Percentiles rank a stretch among this genome's conserved stretches.
Evolutionary conservation across 441 rosid genomes (phyloP).

Genomic region (Pelargonium citronellum): DNA sequence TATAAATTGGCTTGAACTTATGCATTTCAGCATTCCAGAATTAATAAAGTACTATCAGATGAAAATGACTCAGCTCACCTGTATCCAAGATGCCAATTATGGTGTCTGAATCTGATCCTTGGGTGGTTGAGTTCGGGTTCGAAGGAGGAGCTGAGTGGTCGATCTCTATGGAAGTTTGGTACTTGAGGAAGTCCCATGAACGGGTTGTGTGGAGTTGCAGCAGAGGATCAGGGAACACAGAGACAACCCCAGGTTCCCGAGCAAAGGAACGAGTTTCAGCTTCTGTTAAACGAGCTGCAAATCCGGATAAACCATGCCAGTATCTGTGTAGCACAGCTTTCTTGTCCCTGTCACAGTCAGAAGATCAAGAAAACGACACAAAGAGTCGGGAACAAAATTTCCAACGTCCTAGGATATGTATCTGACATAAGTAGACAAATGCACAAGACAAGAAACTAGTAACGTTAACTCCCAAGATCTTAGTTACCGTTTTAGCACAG

Average conservation of each 20-base stretch:
- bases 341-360: slow-evolving; percentile 35
- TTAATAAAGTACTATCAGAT: too few species aligned
- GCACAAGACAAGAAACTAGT: not conserved
- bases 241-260: slow-evolving; percentile 57
- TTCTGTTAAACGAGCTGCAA: slow-evolving; percentile 63
- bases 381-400: not conserved
- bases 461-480: too few species aligned
- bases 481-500: slow-evolving; percentile 39
- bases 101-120: slow-evolving; percentile 27
- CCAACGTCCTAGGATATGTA: not conserved
- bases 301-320: slow-evolving; percentile 66
- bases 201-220: slow-evolving; percentile 78
- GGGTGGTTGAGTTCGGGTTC: slow-evolving; percentile 22
- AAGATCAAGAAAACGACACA: not conserved
- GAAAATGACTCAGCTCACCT: slow-evolving; percentile 25
- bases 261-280: slow-evolving; percentile 55
- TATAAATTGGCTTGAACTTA: too few species aligned
- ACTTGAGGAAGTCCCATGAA: slow-evolving; percentile 81
- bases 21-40: too few species aligned
- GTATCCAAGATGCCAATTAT: slow-evolving; percentile 56
- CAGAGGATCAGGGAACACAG: slow-evolving; percentile 62
- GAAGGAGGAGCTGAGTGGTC: slow-evolving; percentile 31
- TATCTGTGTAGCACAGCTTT: slow-evolving; percentile 44
- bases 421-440: not conserved
- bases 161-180: slow-evolving; percentile 42